Base-by-base conservation (phyloP, 2,329 filamentous ascomycete species). In the Xylariomycetidae sp. region DNA sequence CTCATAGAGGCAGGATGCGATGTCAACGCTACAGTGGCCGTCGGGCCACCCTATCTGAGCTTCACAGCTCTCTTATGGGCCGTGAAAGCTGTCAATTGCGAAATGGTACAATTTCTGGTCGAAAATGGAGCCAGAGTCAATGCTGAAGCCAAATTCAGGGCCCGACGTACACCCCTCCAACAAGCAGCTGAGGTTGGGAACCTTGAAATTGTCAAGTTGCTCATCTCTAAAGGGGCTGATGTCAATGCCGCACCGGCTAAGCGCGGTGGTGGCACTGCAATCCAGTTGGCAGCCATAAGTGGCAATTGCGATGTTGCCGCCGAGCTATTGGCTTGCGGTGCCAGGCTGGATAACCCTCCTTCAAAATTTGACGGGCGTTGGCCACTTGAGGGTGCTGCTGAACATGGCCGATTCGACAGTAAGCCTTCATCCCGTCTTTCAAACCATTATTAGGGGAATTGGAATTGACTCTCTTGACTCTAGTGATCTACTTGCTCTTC, bases 371-470 rank as follows among this genome's bases (percentile, higher is more conserved):
- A n/a, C 13, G 40, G 40, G 9, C 40, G 40, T 12, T 42, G 36
- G 40, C 37, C 37, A 3, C 16, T 40, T 3, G 37, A 40, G 15
- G 34, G 34, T 4, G 40, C 36, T 4, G 40, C 40, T 11, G 40
- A 42, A 18, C 13, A 42, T 17, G 40, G 40, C 17, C 40, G 40
- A 2, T 29, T 42, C 6, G 40, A 42, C 25, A 42, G n/a, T n/a
- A n/a, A n/a, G n/a, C n/a, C n/a, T n/a, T n/a, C n/a, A n/a, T n/a
- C n/a, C n/a, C n/a, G n/a, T n/a, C n/a, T n/a, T n/a, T n/a, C n/a
- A n/a, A n/a, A n/a, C n/a, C n/a, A n/a, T n/a, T n/a, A n/a, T n/a
- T n/a, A n/a, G n/a, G n/a, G n/a, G n/a, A n/a, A n/a, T n/a, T n/a
- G n/a, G n/a, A n/a, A n/a, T n/a, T n/a, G n/a, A n/a, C n/a, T n/a